These are phyloP conservation scores for Paracorniculantispora psalliotae DNA, from an alignment of 2,329 filamentous ascomycete species.

Conservation along the genomic window DNA sequence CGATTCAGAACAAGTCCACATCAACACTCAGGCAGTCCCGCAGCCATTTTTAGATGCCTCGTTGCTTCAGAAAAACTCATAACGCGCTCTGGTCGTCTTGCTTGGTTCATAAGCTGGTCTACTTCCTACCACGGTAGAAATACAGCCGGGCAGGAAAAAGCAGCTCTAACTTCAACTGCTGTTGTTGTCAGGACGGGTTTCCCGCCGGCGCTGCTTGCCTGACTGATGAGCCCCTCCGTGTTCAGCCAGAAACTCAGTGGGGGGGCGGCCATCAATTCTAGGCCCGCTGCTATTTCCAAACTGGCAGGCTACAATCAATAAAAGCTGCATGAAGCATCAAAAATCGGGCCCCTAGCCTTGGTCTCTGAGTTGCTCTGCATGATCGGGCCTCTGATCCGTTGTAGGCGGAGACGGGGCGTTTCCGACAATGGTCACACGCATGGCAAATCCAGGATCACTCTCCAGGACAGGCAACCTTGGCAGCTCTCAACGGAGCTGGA, in stretches of 20 bases:
- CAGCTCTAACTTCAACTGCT: background rate
- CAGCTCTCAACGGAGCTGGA: background rate
- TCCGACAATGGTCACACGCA: background rate
- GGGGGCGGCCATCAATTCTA: background rate
- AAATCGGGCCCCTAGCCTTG: background rate
- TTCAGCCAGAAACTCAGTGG: background rate
- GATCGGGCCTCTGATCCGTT: slow-evolving; percentile 5
- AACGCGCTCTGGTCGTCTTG: background rate
- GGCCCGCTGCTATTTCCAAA: slow-evolving; percentile 1
- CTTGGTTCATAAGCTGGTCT: too few species aligned
- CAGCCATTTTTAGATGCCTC: slow-evolving; percentile 20
- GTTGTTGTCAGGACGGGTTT: background rate
- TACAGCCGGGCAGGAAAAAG: too few species aligned
- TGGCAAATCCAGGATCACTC: background rate
- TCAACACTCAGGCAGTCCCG: slow-evolving; percentile 18
- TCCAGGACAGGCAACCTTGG: background rate
- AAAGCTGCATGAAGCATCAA: background rate
- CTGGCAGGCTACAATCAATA: background rate
- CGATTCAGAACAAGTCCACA: slow-evolving; percentile 14
- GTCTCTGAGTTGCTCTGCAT: background rate
- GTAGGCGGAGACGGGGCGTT: background rate
- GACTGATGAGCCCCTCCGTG: background rate
- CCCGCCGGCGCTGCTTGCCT: background rate
- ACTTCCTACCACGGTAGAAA: too few species aligned
- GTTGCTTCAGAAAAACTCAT: slow-evolving; percentile 12